These are phyloP conservation scores for Aegilops umbellulata DNA, from an alignment of 176 grass and related monocot species.

Conservation along the genomic window DNA sequence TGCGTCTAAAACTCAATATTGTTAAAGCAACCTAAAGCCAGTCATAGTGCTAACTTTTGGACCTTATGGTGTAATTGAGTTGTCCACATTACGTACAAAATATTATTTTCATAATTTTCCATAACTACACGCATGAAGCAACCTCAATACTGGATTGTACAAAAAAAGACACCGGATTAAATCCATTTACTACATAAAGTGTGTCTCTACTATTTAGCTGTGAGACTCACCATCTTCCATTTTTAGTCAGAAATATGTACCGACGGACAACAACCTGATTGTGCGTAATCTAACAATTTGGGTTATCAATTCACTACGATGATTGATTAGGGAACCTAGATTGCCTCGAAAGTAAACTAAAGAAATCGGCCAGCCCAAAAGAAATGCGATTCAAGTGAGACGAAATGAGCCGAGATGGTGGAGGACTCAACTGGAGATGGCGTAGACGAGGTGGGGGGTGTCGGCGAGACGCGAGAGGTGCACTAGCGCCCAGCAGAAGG, in stretches of 20 bases:
- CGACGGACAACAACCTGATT: not conserved
- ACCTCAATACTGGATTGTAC: too few species aligned
- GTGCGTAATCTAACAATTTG: not conserved
- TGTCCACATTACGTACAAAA: too few species aligned
- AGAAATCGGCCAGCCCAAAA: not conserved
- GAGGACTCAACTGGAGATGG: conserved; percentile 57
- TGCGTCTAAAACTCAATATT: too few species aligned
- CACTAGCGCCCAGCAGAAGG: conserved; percentile 75
- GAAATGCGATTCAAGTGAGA: not conserved
- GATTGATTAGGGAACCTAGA: not conserved
- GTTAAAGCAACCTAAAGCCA: too few species aligned
- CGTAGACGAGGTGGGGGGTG: conserved; percentile 72
- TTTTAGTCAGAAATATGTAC: not conserved
- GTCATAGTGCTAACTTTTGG: too few species aligned
- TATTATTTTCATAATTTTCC: too few species aligned
- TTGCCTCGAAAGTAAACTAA: not conserved
- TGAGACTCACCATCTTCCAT: too few species aligned
- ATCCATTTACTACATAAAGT: too few species aligned
- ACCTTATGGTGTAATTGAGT: too few species aligned
- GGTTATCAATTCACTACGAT: not conserved
- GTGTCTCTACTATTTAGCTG: too few species aligned
- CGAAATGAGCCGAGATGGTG: not conserved
- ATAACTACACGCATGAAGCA: too few species aligned
- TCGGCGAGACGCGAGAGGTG: conserved; percentile 81
- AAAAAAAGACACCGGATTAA: too few species aligned